Evolutionary conservation across 768 basidiomycete species (phyloP).

Genomic region (Amanita exitialis): DNA sequence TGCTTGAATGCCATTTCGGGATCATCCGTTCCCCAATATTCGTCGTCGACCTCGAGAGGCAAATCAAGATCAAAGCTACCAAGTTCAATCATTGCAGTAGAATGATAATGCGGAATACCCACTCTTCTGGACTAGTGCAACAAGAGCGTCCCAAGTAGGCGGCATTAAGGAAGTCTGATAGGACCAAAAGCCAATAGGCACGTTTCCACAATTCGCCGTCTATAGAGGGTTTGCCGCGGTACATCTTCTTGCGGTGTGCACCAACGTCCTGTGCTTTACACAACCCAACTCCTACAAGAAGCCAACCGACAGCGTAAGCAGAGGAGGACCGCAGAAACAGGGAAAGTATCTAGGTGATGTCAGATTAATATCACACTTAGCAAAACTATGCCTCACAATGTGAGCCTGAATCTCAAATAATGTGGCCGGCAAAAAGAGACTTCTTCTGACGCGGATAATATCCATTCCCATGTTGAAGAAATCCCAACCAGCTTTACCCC

Average conservation of each 20-base stretch:
- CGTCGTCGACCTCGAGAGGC: conserved; percentile 75
- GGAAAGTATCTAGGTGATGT: conserved; percentile 32
- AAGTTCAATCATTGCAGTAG: conserved; percentile 2
- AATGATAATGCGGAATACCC: conserved; percentile 13
- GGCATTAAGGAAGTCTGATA: conserved; percentile 48
- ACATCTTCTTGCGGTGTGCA: conserved; percentile 57
- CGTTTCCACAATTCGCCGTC: conserved; percentile 74
- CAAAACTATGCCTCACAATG: conserved; percentile 12
- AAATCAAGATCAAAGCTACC: conserved; percentile 73
- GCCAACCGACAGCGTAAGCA: conserved; percentile 44
- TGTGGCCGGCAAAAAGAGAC: conserved; percentile 43
- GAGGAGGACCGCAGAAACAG: conserved; percentile 43
- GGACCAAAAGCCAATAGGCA: conserved; percentile 63
- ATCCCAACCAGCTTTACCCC: conserved; percentile 48
- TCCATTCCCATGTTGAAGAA: conserved; percentile 56
- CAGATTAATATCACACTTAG: background rate
- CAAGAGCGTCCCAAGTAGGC: conserved; percentile 46
- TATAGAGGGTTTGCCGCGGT: conserved; percentile 31
- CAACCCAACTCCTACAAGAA: conserved; percentile 39
- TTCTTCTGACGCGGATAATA: conserved; percentile 38
- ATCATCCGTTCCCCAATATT: conserved; percentile 58
- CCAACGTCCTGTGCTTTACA: conserved; percentile 71
- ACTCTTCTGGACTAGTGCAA: conserved; percentile 60
- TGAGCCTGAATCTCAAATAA: conserved; percentile 54
- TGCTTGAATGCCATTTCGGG: conserved; percentile 52